Percentiles rank a stretch among this genome's conserved stretches.
These are phyloP conservation scores for Puccinia brachypodii DNA, from an alignment of 1,284 basidiomycete species.

Conservation along the genomic window DNA sequence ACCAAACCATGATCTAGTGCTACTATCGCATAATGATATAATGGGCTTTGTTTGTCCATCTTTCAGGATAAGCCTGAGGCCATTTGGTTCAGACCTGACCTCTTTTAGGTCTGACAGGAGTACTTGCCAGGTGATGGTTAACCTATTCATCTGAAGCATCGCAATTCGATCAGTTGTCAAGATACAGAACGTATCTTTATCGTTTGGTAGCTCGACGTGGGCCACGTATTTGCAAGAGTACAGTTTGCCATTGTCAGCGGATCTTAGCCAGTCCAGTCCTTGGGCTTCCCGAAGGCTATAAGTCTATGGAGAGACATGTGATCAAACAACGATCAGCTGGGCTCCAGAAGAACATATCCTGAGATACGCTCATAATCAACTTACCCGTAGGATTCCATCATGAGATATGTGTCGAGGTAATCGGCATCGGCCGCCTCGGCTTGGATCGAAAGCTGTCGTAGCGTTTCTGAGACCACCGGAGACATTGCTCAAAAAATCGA, in stretches of 20 bases:
- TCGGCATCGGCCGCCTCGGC: constrained; percentile 82
- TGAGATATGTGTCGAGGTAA: constrained; percentile 82
- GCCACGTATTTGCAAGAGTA: constrained; percentile 85
- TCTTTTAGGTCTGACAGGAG: constrained; percentile 82
- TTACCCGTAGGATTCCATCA: constrained; percentile 79
- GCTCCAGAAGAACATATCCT: neutral
- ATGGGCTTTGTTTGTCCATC: constrained; percentile 63
- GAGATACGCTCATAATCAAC: constrained; percentile 54
- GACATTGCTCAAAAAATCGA: constrained; percentile 92
- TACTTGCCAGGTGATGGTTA: constrained; percentile 88
- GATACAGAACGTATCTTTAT: constrained; percentile 74
- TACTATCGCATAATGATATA: constrained; percentile 61
- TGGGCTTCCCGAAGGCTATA: constrained; percentile 85
- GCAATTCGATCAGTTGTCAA: constrained; percentile 76
- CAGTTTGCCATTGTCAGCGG: constrained; percentile 81
- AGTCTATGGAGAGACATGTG: constrained; percentile 61
- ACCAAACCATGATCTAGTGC: constrained; percentile 64
- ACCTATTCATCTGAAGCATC: constrained; percentile 79
- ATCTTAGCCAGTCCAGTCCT: constrained; percentile 94
- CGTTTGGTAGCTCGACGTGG: constrained; percentile 78
- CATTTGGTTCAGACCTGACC: constrained; percentile 82
- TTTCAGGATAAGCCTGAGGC: constrained; percentile 74
- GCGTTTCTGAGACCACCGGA: constrained; percentile 84
- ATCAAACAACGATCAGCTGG: neutral
- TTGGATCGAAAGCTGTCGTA: constrained; percentile 94